These are phyloP conservation scores for Helotiales sp. DNA, from an alignment of 2,329 filamentous ascomycete genomes.

Conservation along the genomic window DNA sequence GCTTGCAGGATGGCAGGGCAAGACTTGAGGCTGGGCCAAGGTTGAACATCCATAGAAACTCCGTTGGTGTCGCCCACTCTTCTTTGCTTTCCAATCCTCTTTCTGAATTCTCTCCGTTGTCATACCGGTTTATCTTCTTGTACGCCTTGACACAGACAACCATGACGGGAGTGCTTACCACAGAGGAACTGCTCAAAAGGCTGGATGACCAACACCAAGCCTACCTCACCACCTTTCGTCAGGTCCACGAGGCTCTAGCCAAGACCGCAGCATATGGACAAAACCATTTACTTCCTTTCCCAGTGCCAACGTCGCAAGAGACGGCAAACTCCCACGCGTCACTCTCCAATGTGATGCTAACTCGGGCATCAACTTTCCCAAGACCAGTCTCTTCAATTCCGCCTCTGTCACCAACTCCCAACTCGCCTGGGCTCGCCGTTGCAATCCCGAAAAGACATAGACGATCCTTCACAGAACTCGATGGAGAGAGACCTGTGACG, in stretches of 20 bases:
- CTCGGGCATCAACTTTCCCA: slow-evolving; percentile 7
- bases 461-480: slow-evolving; percentile 25
- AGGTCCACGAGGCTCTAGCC: slow-evolving; percentile 36
- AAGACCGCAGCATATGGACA: slow-evolving; percentile 12
- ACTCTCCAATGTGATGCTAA: slow-evolving; percentile 9
- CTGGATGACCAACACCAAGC: slow-evolving; percentile 38
- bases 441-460: slow-evolving; percentile 10
- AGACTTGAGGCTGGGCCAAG: slow-evolving; percentile 3
- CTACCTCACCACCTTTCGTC: slow-evolving; percentile 35
- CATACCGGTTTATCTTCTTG: neutral
- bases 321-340: slow-evolving; percentile 1
- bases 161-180: slow-evolving; percentile 10
- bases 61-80: neutral
- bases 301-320: neutral
- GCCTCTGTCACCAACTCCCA: slow-evolving; percentile 7
- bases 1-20: neutral
- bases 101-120: neutral
- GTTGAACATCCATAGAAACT: neutral
- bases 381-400: slow-evolving; percentile 7
- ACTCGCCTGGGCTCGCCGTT: slow-evolving; percentile 4
- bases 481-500: slow-evolving; percentile 23
- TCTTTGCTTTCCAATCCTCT: slow-evolving; percentile 2
- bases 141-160: neutral
- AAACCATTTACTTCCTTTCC: neutral
- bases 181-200: slow-evolving; percentile 35